Evolutionary conservation across 768 basidiomycete genomes (phyloP), one percentile per base, ranked within the genome.

Genomic region (Exidia glandulosa): DNA sequence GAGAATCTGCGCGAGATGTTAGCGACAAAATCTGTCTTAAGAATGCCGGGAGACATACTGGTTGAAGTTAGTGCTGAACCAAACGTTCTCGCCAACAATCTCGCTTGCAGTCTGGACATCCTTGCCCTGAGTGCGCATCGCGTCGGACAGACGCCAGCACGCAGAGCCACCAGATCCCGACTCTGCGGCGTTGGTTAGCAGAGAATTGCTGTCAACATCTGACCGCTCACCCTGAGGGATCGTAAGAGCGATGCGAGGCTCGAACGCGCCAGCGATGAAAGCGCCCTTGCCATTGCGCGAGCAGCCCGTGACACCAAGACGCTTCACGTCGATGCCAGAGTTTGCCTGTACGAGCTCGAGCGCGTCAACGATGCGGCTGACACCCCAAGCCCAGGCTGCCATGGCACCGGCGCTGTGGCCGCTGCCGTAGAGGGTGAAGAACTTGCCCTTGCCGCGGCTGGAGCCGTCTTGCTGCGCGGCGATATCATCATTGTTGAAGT

Each of bases 321-420:
- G 74, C 34, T 68, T 68, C 31, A 76, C 65, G 67, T 84, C 75
- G 69, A 84, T 78, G 54, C 76, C 59, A 29, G 81, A 74, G 0
- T 76, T 80, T 29, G 67, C 67, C 50, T 19, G 12, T 10, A 54
- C 25, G 14, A 27, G 14, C 70, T 81, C 79, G 59, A 84, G 76
- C n/a, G 76, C 79, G 66, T 83, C 83, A 67, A 84, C 81, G 66
- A 84, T 76, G 36, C 83, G 80, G 59, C 75, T 74, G 56, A 83
- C 76, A 63, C 79, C 82, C 83, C 82, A 83, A 3, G 78, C 79
- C 83, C 83, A 84, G 2, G 83, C 81, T 19, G 75, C 81, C 79
- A 83, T 78, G 9, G 82, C 79, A 48, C 72, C 71, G 0, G 82
- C 81, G 47, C 75, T 76, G 52, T 75, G 74, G 57, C 64, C 67